Evolutionary conservation across 177 flowering plant species (phyloP).

Genomic region (Tripterygium wilfordii): DNA sequence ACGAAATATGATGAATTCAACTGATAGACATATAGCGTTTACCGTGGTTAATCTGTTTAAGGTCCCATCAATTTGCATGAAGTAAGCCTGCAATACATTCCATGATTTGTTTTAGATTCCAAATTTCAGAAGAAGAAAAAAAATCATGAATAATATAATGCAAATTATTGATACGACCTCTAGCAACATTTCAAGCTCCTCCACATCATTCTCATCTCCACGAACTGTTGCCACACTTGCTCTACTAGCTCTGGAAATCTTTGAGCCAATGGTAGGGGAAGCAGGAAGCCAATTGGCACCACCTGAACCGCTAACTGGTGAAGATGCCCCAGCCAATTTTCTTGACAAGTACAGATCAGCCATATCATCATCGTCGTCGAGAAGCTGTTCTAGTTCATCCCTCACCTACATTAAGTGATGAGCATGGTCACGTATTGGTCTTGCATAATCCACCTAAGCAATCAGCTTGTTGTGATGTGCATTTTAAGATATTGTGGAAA

Average conservation of each 20-base stretch:
- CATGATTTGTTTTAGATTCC: slow-evolving; percentile 1
- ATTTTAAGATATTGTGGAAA: no score
- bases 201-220: slow-evolving; percentile 96
- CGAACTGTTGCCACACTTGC: slow-evolving; percentile 69
- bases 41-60: slow-evolving; percentile 90
- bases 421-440: neutral
- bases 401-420: slow-evolving; percentile 49
- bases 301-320: slow-evolving; percentile 78
- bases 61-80: slow-evolving; percentile 96
- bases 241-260: slow-evolving; percentile 86
- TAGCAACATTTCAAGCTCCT: slow-evolving; percentile 94
- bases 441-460: neutral
- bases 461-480: no score
- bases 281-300: slow-evolving; percentile 70
- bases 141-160: neutral
- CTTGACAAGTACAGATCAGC: slow-evolving; percentile 91
- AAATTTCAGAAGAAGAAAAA: neutral
- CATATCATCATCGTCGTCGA: slow-evolving; percentile 98
- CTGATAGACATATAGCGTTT: slow-evolving; percentile 12
- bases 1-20: neutral
- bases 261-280: slow-evolving; percentile 82
- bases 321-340: slow-evolving; percentile 61
- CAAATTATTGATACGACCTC: slow-evolving; percentile 44
- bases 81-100: slow-evolving; percentile 73
- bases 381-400: slow-evolving; percentile 94